Base-by-base conservation (phyloP, 2,329 filamentous ascomycete genomes). In the Phialophora chinensis region DNA sequence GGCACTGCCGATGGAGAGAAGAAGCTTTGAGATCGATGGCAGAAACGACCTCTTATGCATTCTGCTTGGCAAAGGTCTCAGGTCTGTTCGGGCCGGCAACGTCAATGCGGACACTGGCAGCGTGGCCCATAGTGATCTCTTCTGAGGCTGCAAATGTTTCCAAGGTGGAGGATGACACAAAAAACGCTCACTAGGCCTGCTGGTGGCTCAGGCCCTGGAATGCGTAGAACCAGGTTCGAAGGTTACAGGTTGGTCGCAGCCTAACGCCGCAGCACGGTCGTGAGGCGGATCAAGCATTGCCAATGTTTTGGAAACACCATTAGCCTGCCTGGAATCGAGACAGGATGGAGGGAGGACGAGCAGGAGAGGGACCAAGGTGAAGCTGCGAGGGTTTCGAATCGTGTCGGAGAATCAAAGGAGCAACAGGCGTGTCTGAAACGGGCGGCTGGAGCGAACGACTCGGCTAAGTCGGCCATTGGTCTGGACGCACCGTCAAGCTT, bases 71-170 rank as follows among this genome's bases (percentile, higher is more conserved):
- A 66, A 54, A 27, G 59, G 59, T 61, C 49, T 61, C 59, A 61
- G 49, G 49, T 54, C 47, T 25, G 29, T 42, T 20, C 47, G 59
- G 59, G 35, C 59, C 59, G 59, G 27, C 20, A 54, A 52, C 59
- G 49, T 60, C 57, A 47, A n/a, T 35, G 57, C 14, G 38, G 57
- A 12, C 27, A 8, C 49, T 61, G 47, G 49, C 7, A 23, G 47
- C n/a, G 42, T 58, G 63, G 53, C 62, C 60, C 68, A 68, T 66
- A 60, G 62, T 71, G 67, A 71, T 71, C 67, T 70, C 66, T 47
- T 69, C 62, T 69, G 69, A 71, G 63, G 68, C 69, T 66, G 63
- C 54, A 70, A 71, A 65, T 66, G 69, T 71, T 71, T 71, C 69
- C 66, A 70, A 66, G 55, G 14, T 38, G 44, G 56, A 56, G 57